Conservation (phyloP, 179 eudicot genomes). For the Spergularia azorica region DNA sequence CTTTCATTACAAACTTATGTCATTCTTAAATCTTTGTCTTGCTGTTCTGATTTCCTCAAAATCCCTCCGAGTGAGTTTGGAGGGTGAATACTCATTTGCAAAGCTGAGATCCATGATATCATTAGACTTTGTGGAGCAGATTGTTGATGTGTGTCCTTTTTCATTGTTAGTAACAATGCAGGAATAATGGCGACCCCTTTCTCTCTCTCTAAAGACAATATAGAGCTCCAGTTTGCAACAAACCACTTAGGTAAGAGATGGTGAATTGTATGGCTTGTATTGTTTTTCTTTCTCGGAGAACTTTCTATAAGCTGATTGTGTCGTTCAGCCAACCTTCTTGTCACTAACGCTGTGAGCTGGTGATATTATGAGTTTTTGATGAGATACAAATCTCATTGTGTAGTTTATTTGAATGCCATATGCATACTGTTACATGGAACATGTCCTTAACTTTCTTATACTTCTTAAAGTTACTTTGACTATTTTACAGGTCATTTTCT, state of each 20-base stretch:
- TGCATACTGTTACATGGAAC: neutral
- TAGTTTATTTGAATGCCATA: neutral
- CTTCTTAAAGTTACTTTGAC: neutral
- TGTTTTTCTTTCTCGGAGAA: neutral
- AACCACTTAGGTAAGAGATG: conserved; percentile 67
- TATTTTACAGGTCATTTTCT: conserved; percentile 80
- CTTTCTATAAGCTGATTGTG: neutral
- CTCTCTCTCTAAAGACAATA: conserved; percentile 64
- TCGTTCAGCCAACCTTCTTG: neutral
- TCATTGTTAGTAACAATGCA: conserved; percentile 71
- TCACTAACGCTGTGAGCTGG: neutral
- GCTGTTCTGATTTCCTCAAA: neutral
- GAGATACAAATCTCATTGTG: neutral
- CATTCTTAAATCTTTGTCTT: conserved; percentile 8
- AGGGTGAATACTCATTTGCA: conserved; percentile 5
- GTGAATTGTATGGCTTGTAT: neutral
- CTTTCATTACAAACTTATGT: neutral
- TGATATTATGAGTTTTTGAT: neutral
- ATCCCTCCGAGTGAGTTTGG: neutral
- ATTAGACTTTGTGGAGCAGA: conserved; percentile 6
- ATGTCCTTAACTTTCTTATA: conserved; percentile 12
- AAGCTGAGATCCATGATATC: neutral
- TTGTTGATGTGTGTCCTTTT: conserved; percentile 26
- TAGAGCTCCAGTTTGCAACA: conserved; percentile 86
- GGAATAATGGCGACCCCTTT: conserved; percentile 71